Evolutionary conservation across 2,329 filamentous ascomycete genomes (phyloP), one percentile per base, ranked within the genome.

Genomic region (Macrophomina tecta): DNA sequence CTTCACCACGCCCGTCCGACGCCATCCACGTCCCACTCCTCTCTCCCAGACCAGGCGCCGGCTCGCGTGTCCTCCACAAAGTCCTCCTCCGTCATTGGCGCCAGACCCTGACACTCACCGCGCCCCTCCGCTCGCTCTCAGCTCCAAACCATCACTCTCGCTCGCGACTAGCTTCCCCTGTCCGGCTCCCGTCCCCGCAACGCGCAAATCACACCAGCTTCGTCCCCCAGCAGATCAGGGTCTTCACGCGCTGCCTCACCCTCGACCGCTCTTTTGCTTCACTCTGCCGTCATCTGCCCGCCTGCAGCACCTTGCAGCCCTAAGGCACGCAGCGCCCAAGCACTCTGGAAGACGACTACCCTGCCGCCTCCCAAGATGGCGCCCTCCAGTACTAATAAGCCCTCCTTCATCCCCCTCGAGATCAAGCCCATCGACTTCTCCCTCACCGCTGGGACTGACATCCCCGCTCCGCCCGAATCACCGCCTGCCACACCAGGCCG

Each of bases 361-460:
- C 60, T 55, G 46, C 45, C 45, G 36, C 46, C 36, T 51, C 49
- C 62, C 18, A 63, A 18, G 56, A 67, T 55, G 52, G 42, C 58
- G 45, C 63, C 63, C 38, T 65, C 49, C 38, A 65, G 16, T 18
- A 65, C 63, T 56, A 62, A 62, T 62, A 62, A 62, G 45, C 56
- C 66, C 9, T 14, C 51, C 32, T 67, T 67, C 60, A 32, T 40
- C 36, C 66, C 61, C 16, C 63, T 65, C 38, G 66, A 68, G 18
- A 40, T 68, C 62, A 66, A 62, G 63, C 78, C 78, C 61, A 75
- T 80, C 73, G 76, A 78, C 70, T 78, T 80, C 74, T 80, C 78
- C 53, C 75, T 80, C 65, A 80, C 78, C 42, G 78, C 79, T 52
- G 78, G 78, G 67, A 80, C 78, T 58, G 74, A 75, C 64, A 80